A percentile compares a stretch with the other conserved stretches of the same genome.
Conservation (phyloP, 192 early-diverging fungal species). For the Linnemannia zychae region DNA sequence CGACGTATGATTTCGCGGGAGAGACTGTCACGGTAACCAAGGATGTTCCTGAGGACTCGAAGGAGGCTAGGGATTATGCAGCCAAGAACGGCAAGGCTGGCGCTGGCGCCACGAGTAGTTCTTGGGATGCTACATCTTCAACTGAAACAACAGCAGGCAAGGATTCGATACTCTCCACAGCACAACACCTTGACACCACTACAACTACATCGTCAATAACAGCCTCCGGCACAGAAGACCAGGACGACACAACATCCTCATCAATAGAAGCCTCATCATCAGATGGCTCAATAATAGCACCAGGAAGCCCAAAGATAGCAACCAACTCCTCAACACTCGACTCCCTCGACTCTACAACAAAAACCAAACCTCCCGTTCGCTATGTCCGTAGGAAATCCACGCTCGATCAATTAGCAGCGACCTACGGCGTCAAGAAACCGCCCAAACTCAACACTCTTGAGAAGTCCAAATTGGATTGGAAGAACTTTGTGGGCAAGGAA, state of each 20-base stretch:
- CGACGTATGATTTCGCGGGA: slow-evolving; percentile 56
- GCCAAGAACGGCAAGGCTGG: slow-evolving; percentile 20
- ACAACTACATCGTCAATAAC: neutral
- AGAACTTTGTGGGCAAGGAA: slow-evolving; percentile 70
- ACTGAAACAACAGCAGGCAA: neutral
- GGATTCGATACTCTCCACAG: slow-evolving; percentile 15
- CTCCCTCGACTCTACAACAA: slow-evolving; percentile 3
- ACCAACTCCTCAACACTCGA: slow-evolving; percentile 38
- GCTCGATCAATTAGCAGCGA: slow-evolving; percentile 42
- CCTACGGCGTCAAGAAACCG: slow-evolving; percentile 62
- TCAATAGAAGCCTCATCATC: neutral
- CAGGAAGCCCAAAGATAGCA: slow-evolving; percentile 12
- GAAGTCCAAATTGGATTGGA: slow-evolving; percentile 79
- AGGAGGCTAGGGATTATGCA: slow-evolving; percentile 46
- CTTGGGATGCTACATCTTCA: neutral
- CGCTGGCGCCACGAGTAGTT: neutral
- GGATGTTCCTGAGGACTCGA: slow-evolving; percentile 55
- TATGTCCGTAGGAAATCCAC: slow-evolving; percentile 52
- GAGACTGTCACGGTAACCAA: slow-evolving; percentile 54
- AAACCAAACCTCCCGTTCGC: slow-evolving; percentile 22
- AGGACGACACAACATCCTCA: neutral
- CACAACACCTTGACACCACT: neutral
- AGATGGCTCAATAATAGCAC: neutral
- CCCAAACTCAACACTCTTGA: slow-evolving; percentile 79
- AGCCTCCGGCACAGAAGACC: neutral